Evolutionary conservation across 176 grass and related monocot genomes (phyloP), one percentile per base, ranked within the genome.

Genomic region (Cocos nucifera): DNA sequence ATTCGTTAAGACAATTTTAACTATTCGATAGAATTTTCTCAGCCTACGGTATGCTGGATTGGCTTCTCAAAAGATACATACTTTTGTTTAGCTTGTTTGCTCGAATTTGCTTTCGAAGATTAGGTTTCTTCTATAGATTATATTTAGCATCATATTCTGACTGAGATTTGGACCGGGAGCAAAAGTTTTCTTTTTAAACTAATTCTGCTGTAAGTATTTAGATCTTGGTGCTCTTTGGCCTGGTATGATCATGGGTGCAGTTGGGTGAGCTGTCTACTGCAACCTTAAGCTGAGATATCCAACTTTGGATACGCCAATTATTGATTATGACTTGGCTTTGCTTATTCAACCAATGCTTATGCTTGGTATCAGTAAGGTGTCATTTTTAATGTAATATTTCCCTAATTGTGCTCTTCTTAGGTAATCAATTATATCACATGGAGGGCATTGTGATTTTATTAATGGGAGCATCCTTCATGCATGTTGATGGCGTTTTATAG

Each of bases 311-410:
- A 80, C 80, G 87, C 87, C 87, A 4, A 32, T 91, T 5, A 90
- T 91, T 17, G 87, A 97, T 48, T 91, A 97, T 39, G 81, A 88
- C 53, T 75, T 97, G 5, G 87, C 87, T 15, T 59, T 91, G 30
- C 87, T 97, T 10, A 64, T 91, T 55, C 92, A 91, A 67, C 84
- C 92, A 0, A 91, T 91, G 84, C 80, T 97, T 2, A 91, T 88
- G 84, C 75, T 97, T 4, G 92, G 92, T 39, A 71, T 97, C 69
- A 91, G 81, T 75, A 87, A 88, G 1, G 87, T 17, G 78, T 91
- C 65, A 59, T 82, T 56, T 88, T 90, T 59, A 88, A 83, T 78
- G 84, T 85, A 0, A 79, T 91, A 15, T 85, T 91, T 56, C 80
- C 58, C 58, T 97, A 9, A 84, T 90, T 22, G 69, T 79, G 64